phyloP scores from a whole-genome alignment of 2,329 filamentous ascomycete species.

The Trichoderma arundinaceum region DNA sequence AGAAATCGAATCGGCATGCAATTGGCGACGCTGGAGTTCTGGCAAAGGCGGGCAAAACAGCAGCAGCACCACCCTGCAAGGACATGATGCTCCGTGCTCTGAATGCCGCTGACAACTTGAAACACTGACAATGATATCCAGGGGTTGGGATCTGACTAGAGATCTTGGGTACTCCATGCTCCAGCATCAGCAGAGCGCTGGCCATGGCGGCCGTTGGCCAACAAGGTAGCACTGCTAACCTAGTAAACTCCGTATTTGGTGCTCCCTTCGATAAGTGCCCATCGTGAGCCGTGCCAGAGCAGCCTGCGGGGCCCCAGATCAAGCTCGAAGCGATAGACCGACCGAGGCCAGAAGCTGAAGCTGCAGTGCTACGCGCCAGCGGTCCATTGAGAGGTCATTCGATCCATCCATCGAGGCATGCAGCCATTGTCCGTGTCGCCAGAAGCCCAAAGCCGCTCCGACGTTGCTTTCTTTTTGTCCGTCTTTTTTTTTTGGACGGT shows the following conservation, averaged over 20 bases:
- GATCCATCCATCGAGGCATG: neutral
- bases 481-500: neutral
- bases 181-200: neutral
- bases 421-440: neutral
- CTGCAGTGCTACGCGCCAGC: conserved; percentile 18
- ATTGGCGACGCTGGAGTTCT: neutral
- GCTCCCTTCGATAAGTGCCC: neutral
- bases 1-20: neutral
- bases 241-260: neutral
- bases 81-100: conserved; percentile 3
- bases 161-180: conserved; percentile 10
- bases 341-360: conserved; percentile 27
- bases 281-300: neutral
- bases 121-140: conserved; percentile 5
- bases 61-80: conserved; percentile 13
- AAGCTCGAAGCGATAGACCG: neutral
- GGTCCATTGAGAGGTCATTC: conserved; percentile 13
- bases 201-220: neutral
- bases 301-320: neutral
- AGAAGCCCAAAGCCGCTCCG: neutral
- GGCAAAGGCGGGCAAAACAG: neutral
- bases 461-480: conserved; percentile 5
- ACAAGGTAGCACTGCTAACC: neutral
- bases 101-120: conserved; percentile 11
- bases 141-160: conserved; percentile 20